These are phyloP conservation scores for Aspergillus mulundensis DNA, from an alignment of 495 filamentous ascomycete genomes.

Conservation along the genomic window DNA sequence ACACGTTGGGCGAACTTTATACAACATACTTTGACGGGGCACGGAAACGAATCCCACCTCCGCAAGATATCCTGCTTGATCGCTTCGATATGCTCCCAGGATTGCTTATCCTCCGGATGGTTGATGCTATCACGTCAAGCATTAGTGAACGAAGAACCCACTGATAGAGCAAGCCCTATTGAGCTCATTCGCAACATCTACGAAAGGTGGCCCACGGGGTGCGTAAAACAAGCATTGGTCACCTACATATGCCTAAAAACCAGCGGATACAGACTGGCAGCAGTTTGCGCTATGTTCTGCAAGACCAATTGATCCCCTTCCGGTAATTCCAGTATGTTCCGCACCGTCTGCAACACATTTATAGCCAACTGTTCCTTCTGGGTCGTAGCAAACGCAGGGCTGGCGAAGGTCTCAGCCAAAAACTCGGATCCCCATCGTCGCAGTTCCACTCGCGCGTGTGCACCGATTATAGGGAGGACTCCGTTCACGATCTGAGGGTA, in stretches of 20 bases:
- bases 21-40: constrained; percentile 82
- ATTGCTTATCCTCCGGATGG: constrained; percentile 69
- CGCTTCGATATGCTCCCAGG: constrained; percentile 81
- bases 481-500: constrained; percentile 88
- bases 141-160: constrained; percentile 26
- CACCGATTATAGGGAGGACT: constrained; percentile 81
- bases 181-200: constrained; percentile 12
- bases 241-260: constrained; percentile 93
- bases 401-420: constrained; percentile 91
- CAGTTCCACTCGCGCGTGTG: constrained; percentile 68
- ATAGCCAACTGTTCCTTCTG: constrained; percentile 75
- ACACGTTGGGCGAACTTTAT: constrained; percentile 96
- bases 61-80: constrained; percentile 86
- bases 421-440: constrained; percentile 96
- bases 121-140: constrained; percentile 59
- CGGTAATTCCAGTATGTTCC: constrained; percentile 66
- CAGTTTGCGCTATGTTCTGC: constrained; percentile 76
- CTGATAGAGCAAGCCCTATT: neutral
- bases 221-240: constrained; percentile 10
- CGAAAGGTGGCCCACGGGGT: constrained; percentile 11
- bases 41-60: constrained; percentile 78
- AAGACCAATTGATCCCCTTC: constrained; percentile 68
- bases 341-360: constrained; percentile 68
- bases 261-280: constrained; percentile 86
- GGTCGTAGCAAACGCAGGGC: constrained; percentile 63